Evolutionary conservation across 75 land plant genomes (phyloP).

Genomic region (Selaginella moellendorffii): DNA sequence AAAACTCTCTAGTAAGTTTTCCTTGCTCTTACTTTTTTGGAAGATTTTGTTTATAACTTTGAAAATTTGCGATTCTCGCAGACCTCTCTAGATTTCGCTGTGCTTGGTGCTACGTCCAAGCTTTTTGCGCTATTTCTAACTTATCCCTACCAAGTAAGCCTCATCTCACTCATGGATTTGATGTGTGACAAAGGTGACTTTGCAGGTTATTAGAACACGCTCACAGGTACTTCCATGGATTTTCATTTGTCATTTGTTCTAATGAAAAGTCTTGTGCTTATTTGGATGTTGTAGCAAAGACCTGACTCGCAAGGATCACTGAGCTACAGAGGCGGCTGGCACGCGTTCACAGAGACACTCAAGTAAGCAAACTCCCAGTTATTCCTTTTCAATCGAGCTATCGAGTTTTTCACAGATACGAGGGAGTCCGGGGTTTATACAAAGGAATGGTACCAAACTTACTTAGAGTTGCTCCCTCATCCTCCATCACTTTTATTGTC

Average conservation of each 20-base stretch:
- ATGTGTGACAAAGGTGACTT: too few relatives aligned
- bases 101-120: slow-evolving; percentile 79
- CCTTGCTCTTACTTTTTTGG: too few relatives aligned
- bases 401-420: slow-evolving; percentile 46
- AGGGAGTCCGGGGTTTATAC: slow-evolving; percentile 76
- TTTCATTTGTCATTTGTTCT: too few relatives aligned
- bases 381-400: too few relatives aligned
- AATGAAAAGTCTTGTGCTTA: too few relatives aligned
- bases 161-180: too few relatives aligned
- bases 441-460: slow-evolving; percentile 78
- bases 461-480: slow-evolving; percentile 68
- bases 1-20: neutral
- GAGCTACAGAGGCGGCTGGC: slow-evolving; percentile 59
- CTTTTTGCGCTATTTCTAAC: slow-evolving; percentile 59
- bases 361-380: slow-evolving; percentile 23
- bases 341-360: slow-evolving; percentile 54
- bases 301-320: slow-evolving; percentile 45
- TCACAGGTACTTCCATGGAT: too few relatives aligned
- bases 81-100: slow-evolving; percentile 69
- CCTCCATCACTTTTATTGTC: slow-evolving; percentile 91
- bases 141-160: slow-evolving; percentile 93
- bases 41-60: too few relatives aligned
- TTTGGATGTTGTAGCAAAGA: slow-evolving; percentile 57
- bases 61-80: slow-evolving; percentile 16
- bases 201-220: slow-evolving; percentile 76